phyloP scores from a whole-genome alignment of 106 monocot species.

The Hemerocallis citrina region DNA sequence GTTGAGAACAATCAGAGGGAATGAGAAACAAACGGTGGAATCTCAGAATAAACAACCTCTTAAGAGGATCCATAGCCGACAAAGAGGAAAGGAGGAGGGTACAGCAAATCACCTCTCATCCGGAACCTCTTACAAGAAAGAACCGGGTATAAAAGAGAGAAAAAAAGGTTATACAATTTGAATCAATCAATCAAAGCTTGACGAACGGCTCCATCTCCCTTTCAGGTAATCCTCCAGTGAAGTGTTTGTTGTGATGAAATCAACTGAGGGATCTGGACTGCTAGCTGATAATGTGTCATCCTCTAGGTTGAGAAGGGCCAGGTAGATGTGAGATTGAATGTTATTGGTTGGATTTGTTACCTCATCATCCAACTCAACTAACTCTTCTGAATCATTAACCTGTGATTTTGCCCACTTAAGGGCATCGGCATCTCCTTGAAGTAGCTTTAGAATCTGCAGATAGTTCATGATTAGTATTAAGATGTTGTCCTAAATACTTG shows the following conservation, averaged over 20 bases:
- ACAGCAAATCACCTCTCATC: slow-evolving; percentile 33
- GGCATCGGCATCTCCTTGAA: slow-evolving; percentile 43
- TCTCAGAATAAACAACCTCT: not conserved
- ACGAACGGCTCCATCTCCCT: slow-evolving; percentile 52
- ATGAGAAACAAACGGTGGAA: too few relatives aligned
- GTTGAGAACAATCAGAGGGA: not conserved
- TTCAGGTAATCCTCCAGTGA: slow-evolving; percentile 65
- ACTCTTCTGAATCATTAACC: slow-evolving; percentile 18
- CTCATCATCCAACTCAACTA: slow-evolving; percentile 24
- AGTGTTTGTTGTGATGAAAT: slow-evolving; percentile 35
- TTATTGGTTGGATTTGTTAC: slow-evolving; percentile 8
- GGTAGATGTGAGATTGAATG: slow-evolving; percentile 65
- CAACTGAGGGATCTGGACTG: slow-evolving; percentile 30
- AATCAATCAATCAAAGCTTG: slow-evolving; percentile 50
- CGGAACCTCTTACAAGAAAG: not conserved
- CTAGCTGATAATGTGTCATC: slow-evolving; percentile 46
- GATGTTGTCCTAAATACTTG: too few relatives aligned
- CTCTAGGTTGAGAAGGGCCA: slow-evolving; percentile 61
- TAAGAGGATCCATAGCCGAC: not conserved
- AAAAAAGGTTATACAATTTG: not conserved
- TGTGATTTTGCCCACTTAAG: slow-evolving; percentile 49
- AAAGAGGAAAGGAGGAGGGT: slow-evolving; percentile 21
- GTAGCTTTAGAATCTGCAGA: slow-evolving; percentile 60
- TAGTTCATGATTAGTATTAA: too few relatives aligned
- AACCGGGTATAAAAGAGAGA: too few relatives aligned